Evolutionary conservation across 2,329 filamentous ascomycete species (phyloP), one percentile per base, ranked within the genome.

Genomic region (Diaporthe batatas): DNA sequence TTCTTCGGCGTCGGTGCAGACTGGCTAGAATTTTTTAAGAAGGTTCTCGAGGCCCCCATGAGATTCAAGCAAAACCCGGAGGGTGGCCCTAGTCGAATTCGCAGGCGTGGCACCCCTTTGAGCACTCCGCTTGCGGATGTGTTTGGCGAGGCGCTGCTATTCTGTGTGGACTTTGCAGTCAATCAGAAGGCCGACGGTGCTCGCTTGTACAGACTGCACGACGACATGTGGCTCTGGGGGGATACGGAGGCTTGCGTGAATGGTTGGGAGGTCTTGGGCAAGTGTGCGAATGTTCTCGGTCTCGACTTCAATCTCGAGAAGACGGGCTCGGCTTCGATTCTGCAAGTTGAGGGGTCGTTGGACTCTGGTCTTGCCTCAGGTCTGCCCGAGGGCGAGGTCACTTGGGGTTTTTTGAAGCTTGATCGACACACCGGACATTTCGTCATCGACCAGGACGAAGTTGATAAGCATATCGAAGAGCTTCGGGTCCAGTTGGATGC

Each of bases 151-250:
- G 79, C 84, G 0, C 80, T 91, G 29, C 82, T 92, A 0, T 92
- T 91, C 78, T 89, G 87, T 75, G 84, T 92, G 77, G 90, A 92
- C 76, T 91, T 88, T 76, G 85, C 89, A 0, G 86, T 92, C 72
- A 91, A 91, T 73, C 85, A 87, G 74, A 80, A 81, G 16, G 87
- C 89, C 0, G 76, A 83, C 18, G 89, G 89, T 0, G 81, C 82
- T 1, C 83, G 85, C 32, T 81, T 92, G 44, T 90, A 90, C 75
- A 86, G 90, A 10, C 82, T 91, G 53, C 88, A 91, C 75, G 90
- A 92, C 76, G 90, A 92, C 77, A 86, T 91, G 74, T 92, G 90
- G 89, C 87, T 91, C 74, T 91, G 89, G 88, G 87, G 88, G 7
- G 81, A 85, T 14, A 83, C 87, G 42, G 74, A 81, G 7, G 84